Evolutionary conservation across 2,329 filamentous ascomycete species (phyloP).

Genomic region (Penicillium sp.): DNA sequence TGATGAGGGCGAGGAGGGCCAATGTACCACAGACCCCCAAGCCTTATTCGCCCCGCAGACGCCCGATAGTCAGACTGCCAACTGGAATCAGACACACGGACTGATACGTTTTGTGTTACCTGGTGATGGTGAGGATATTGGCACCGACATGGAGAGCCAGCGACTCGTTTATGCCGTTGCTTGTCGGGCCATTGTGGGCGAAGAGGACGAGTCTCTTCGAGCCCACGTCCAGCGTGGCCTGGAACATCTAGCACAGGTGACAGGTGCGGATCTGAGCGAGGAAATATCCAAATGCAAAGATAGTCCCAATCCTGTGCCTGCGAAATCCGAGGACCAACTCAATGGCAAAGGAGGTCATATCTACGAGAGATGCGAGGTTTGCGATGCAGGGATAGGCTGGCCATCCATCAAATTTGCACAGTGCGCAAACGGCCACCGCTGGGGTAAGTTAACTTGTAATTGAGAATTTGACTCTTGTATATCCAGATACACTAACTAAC

Average conservation of each 20-base stretch:
- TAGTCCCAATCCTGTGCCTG: conserved; percentile 16
- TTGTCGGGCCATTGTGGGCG: conserved; percentile 35
- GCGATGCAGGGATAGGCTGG: conserved; percentile 47
- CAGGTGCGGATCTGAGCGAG: conserved; percentile 30
- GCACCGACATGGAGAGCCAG: conserved; percentile 23
- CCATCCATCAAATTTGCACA: conserved; percentile 46
- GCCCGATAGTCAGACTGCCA: conserved; percentile 14
- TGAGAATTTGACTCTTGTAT: neutral
- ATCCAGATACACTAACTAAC: conserved; percentile 9
- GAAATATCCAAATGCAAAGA: conserved; percentile 31
- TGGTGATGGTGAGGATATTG: conserved; percentile 13
- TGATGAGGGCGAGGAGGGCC: conserved; percentile 19
- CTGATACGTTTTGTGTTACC: conserved; percentile 32
- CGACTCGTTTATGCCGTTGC: conserved; percentile 38
- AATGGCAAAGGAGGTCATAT: conserved; percentile 24
- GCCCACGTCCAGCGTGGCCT: conserved; percentile 26
- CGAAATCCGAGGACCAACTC: conserved; percentile 26
- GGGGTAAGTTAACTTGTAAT: conserved; percentile 37
- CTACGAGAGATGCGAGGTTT: conserved; percentile 53
- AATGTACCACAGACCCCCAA: conserved; percentile 12
- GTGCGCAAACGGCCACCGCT: conserved; percentile 52
- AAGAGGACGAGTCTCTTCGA: conserved; percentile 24
- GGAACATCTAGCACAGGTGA: conserved; percentile 26
- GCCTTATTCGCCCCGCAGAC: conserved; percentile 10
- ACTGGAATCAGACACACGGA: conserved; percentile 21